Base-by-base conservation (phyloP, 225 moss, liverwort and hornwort genomes). In the Sphagnum tenellum region DNA sequence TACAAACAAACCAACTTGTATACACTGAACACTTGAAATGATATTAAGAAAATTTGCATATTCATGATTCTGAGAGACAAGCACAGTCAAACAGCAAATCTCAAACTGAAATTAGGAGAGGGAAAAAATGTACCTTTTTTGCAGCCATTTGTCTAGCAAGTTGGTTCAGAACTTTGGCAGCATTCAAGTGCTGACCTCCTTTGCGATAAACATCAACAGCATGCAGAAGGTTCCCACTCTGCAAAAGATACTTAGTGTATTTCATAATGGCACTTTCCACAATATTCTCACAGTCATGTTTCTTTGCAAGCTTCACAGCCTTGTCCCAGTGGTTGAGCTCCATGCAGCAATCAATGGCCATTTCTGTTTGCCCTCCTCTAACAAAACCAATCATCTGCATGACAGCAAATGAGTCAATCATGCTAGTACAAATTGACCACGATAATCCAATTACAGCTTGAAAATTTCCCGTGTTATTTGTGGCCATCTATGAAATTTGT, bases 241-340 rank as follows among this genome's bases (percentile, higher is more conserved):
- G 77, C 7, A 82, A n/a, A 45, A 87, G 74, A 64, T 67, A 73
- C 5, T 74, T 63, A 6, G 85, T 74, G 45, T 82, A 84, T 49
- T 87, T 89, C 3, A 60, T 50, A 54, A 92, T 69, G 4, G 72
- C 67, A 12, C 5, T 73, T 49, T 75, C 69, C 29, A 90, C 75
- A 56, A 62, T 67, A 53, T 78, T 75, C 0, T 60, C 64, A 66
- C 80, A 73, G 44, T 79, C 69, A n/a, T 82, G 68, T 63, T 74
- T 74, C 51, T 54, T 63, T 47, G 92, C 83, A 65, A 98, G 75
- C 12, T 76, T 77, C 68, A 84, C 59, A 57, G 77, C 89, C 14
- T 80, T 75, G 62, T 83, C 75, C 96, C 96, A 98, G n/a, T 84
- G 79, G 75, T 98, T 92, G 46, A 92, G 85, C 71, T 87, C 87